Evolutionary conservation across 106 monocot genomes (phyloP).

Genomic region (Apostasia ramifera): DNA sequence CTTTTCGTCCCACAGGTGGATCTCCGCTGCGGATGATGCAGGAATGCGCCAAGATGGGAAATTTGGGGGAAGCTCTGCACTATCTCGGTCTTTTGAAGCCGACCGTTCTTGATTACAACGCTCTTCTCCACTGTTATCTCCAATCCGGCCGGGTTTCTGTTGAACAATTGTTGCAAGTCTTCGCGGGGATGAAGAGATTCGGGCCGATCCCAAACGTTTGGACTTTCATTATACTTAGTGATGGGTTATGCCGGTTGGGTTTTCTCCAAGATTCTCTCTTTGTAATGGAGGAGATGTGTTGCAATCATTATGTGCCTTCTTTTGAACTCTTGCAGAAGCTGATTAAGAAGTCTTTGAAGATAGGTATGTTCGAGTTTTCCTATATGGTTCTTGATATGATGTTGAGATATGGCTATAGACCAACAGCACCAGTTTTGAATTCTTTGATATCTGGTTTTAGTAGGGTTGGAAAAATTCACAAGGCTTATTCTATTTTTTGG

Average conservation of each 20-base stretch:
- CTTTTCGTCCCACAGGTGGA: neutral
- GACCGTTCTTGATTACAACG: conserved; percentile 41
- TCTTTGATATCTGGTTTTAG: conserved; percentile 26
- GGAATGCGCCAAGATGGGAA: conserved; percentile 36
- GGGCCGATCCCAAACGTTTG: conserved; percentile 36
- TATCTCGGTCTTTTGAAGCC: conserved; percentile 21
- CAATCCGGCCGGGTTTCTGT: conserved; percentile 19
- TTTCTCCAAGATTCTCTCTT: conserved; percentile 23
- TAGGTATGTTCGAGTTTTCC: conserved; percentile 15
- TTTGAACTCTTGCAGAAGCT: conserved; percentile 27
- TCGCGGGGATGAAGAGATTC: conserved; percentile 25
- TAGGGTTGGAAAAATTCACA: conserved; percentile 10
- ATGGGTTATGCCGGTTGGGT: conserved; percentile 32
- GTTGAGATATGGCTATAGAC: conserved; percentile 30
- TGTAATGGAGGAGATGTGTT: conserved; percentile 45
- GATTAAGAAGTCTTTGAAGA: conserved; percentile 40
- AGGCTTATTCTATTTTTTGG: conserved; percentile 30
- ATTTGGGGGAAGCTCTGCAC: conserved; percentile 25
- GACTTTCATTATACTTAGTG: conserved; percentile 42
- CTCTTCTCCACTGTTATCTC: conserved; percentile 32
- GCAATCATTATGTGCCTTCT: conserved; percentile 31
- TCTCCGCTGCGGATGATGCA: conserved; percentile 21
- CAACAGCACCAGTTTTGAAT: conserved; percentile 20
- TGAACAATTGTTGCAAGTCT: conserved; percentile 11
- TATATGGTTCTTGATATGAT: conserved; percentile 25